Percentiles rank a stretch among this genome's conserved stretches.
Conservation (phyloP, 1,139 yeast genomes). For the Debaryomycetaceae sp. region DNA sequence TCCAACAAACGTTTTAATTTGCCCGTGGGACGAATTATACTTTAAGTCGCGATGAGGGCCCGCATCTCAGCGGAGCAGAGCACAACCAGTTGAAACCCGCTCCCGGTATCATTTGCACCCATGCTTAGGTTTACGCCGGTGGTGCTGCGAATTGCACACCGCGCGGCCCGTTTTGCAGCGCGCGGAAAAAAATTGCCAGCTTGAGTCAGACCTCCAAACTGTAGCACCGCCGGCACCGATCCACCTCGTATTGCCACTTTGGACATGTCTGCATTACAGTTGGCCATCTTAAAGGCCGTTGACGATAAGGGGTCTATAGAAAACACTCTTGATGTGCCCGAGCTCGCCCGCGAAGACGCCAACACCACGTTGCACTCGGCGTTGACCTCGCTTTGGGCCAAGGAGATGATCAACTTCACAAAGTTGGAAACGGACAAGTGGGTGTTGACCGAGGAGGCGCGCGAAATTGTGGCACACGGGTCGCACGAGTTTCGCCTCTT, state of each 20-base stretch:
- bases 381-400: constrained; percentile 80
- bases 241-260: not conserved
- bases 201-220: not conserved
- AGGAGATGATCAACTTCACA: constrained; percentile 71
- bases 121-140: not conserved
- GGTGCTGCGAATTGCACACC: not conserved
- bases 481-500: constrained; percentile 87
- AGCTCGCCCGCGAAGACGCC: constrained; percentile 34
- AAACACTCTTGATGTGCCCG: constrained; percentile 60
- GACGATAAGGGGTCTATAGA: constrained; percentile 56
- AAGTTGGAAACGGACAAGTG: constrained; percentile 75
- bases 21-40: not conserved
- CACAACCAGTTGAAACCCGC: no score
- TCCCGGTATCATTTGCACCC: not conserved
- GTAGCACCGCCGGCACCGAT: no score
- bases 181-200: constrained; percentile 5
- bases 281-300: constrained; percentile 55
- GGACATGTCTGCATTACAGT: constrained; percentile 53
- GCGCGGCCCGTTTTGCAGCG: constrained; percentile 1
- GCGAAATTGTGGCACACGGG: constrained; percentile 72
- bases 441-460: constrained; percentile 76
- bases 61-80: not conserved
- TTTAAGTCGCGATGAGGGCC: not conserved
- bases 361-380: constrained; percentile 56
- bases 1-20: constrained; percentile 1